Conservation (phyloP, 2,329 filamentous ascomycete species). For the Alternaria consortialis region DNA sequence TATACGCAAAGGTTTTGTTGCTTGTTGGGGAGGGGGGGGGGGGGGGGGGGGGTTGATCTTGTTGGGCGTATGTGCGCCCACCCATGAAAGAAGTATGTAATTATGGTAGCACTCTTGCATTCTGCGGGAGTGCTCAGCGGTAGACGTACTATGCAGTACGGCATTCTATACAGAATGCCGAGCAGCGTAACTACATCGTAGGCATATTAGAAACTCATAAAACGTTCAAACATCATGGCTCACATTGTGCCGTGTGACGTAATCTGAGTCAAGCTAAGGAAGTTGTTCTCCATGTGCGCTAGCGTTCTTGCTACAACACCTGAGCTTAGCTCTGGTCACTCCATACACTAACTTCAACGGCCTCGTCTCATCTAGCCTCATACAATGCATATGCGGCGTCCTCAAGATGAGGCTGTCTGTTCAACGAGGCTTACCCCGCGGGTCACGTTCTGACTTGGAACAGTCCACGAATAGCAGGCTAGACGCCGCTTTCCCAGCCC, state of each 20-base stretch:
- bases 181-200: slow-evolving; percentile 7
- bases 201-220: not conserved
- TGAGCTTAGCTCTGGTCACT: no score
- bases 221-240: not conserved
- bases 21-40: no score
- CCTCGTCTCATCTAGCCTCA: not conserved
- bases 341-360: no score
- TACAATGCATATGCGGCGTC: no score
- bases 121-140: not conserved
- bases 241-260: not conserved
- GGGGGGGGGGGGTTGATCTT: not conserved
- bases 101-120: not conserved
- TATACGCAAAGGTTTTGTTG: not conserved
- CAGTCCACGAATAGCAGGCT: no score
- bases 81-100: not conserved
- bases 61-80: accelerated
- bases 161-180: not conserved
- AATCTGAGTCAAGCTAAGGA: not conserved
- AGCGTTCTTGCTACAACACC: not conserved
- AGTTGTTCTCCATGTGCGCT: not conserved
- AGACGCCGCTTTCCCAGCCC: no score
- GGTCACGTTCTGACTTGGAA: no score
- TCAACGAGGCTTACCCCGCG: no score
- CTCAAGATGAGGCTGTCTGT: no score
- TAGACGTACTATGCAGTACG: not conserved